Evolutionary conservation across 1,139 yeast genomes (phyloP), one percentile per base, ranked within the genome.

Genomic region (Kluyveromyces sp.): DNA sequence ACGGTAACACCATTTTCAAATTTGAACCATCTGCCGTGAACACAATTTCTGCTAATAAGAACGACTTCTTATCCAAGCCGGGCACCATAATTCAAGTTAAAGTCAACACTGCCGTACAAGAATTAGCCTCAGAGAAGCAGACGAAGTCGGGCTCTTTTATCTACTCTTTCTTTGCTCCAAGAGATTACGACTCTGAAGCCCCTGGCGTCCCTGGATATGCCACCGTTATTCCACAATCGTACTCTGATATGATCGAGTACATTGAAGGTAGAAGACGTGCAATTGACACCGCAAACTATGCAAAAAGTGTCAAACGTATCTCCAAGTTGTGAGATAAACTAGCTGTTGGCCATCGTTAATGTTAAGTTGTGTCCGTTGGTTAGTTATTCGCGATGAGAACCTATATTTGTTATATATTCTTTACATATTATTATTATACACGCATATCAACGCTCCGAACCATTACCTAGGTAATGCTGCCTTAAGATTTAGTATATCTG

Each of bases 251-350:
- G 95, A 87, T 88, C 81, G 84, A 80, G 56, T 88, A 83, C 60
- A 73, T 88, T 25, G 89, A 83, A 57, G 96, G 94, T 30, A 78
- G 95, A 66, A 80, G 96, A 70, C 78, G 94, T 66, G 94, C 95
- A 3, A 73, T 72, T 41, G 94, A 83, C 45, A 86, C 95, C 19
- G 89, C 92, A 38, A 72, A 73, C 45, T 86, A 73, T 58, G 85
- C 80, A 9, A 45, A 45, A 28, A 37, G 41, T 31, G 33, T 55
- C 20, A 53, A 42, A 31, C 43, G 49, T 15, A 30, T 30, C 20
- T 36, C 38, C 26, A 46, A 46, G 20, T 29, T 46, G 29, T 46
- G 32, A 33, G 9, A 16, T 33, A 19, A 33, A n/a, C n/a, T 30
- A 30, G 4, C 7, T 22, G 9, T 9, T 22, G 26, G 26, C 26